Evolutionary conservation across 176 grass and related monocot genomes (phyloP).

Genomic region (Lolium multiflorum): DNA sequence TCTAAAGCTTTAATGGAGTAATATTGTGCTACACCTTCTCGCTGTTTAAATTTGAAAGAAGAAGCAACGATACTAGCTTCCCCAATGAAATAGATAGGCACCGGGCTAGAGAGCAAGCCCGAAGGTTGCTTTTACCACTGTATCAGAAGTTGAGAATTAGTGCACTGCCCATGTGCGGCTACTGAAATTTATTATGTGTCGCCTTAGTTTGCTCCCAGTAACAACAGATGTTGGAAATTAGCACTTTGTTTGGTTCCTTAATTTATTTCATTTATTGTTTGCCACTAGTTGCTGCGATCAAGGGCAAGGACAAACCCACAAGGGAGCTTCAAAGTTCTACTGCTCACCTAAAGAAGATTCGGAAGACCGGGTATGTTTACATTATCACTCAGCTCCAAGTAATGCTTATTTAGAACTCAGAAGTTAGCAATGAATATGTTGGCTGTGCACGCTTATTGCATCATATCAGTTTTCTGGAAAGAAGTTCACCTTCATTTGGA

Average conservation of each 20-base stretch:
- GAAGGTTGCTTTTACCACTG: not conserved
- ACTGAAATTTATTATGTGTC: no score
- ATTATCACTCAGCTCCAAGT: not conserved
- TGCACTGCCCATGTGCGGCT: no score
- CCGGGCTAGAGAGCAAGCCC: not conserved
- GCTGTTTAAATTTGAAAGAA: no score
- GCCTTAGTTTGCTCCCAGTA: no score
- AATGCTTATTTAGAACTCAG: no score
- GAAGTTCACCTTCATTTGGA: not conserved
- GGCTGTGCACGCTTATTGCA: not conserved
- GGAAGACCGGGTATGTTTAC: not conserved
- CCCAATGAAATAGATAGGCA: not conserved
- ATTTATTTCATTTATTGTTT: not conserved
- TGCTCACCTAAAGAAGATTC: conserved; percentile 6
- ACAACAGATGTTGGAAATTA: no score
- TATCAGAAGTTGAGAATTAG: not conserved
- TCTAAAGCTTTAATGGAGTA: no score
- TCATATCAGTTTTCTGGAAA: not conserved
- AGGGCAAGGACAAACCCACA: conserved; percentile 8
- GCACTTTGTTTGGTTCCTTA: no score
- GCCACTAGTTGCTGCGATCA: not conserved
- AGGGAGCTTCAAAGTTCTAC: conserved; percentile 1
- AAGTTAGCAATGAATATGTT: no score
- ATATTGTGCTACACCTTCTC: no score
- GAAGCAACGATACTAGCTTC: not conserved